phyloP scores from a whole-genome alignment of 2,329 filamentous ascomycete species.

The Biscogniauxia marginata region DNA sequence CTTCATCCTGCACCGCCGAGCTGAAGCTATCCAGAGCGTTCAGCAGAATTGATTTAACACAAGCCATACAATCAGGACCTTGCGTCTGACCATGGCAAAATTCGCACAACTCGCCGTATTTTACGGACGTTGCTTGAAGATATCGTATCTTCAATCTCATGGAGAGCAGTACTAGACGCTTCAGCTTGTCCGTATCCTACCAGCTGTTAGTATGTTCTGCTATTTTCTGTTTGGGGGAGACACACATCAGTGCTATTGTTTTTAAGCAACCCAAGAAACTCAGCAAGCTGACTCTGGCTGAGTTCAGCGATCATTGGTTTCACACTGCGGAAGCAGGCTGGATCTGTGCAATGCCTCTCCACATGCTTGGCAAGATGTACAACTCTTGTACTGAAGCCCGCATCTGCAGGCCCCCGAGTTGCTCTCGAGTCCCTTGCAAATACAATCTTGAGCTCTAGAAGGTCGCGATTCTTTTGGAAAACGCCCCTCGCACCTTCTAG shows the following conservation, averaged over 20 bases:
- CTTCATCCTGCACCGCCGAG: conserved; percentile 13
- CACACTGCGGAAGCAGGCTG: background rate
- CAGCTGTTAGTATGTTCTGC: background rate
- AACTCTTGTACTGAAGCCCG: background rate
- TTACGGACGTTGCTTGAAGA: conserved; percentile 15
- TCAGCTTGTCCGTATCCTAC: conserved; percentile 14
- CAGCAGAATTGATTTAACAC: conserved; percentile 21
- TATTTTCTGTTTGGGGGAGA: background rate
- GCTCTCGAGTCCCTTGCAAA: background rate
- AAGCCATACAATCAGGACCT: conserved; percentile 17
- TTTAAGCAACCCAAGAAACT: background rate
- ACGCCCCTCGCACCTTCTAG: background rate
- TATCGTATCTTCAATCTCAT: conserved; percentile 18
- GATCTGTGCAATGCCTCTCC: background rate
- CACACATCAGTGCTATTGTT: background rate
- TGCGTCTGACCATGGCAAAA: conserved; percentile 8
- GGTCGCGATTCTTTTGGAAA: background rate
- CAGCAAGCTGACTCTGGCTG: background rate
- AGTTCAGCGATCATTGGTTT: background rate
- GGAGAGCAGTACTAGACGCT: conserved; percentile 11
- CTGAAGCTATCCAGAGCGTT: conserved; percentile 22
- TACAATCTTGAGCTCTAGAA: background rate
- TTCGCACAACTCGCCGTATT: conserved; percentile 8
- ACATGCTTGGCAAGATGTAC: background rate
- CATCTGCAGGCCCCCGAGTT: too few relatives aligned